These are phyloP conservation scores for Saraca asoca DNA, from an alignment of 331 rosid species.

Conservation along the genomic window DNA sequence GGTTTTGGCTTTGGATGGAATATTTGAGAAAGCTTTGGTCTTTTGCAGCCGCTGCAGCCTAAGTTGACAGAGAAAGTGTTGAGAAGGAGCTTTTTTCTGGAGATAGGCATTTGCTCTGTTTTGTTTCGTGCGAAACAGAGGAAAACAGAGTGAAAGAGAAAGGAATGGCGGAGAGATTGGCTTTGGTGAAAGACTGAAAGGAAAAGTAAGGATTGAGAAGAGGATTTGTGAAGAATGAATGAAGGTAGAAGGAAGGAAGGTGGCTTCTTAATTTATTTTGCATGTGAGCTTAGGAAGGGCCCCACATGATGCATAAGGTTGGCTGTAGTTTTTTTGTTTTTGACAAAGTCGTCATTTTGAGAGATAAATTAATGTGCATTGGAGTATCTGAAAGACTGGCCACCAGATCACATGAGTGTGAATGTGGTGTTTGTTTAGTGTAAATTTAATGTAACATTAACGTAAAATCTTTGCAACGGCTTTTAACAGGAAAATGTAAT, in stretches of 20 bases:
- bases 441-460: no score
- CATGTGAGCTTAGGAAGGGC: conserved; percentile 42
- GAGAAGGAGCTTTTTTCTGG: conserved; percentile 49
- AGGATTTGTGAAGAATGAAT: conserved; percentile 18
- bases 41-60: conserved; percentile 72
- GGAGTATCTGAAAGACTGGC: conserved; percentile 7
- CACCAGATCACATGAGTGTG: conserved; percentile 25
- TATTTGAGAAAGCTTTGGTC: conserved; percentile 51
- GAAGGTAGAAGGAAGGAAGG: background rate
- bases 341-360: conserved; percentile 33
- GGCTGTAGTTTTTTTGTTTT: no score
- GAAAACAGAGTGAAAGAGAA: background rate
- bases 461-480: no score
- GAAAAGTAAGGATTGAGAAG: conserved; percentile 10
- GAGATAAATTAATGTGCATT: background rate
- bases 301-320: conserved; percentile 31
- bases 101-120: conserved; percentile 50
- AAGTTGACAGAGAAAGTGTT: conserved; percentile 60
- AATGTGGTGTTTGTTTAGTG: no score
- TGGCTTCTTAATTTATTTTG: conserved; percentile 37
- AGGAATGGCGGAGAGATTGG: background rate
- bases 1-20: conserved; percentile 58
- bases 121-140: conserved; percentile 19
- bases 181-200: conserved; percentile 8
- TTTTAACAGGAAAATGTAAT: no score